phyloP scores from a whole-genome alignment of 1,139 yeast genomes.

The Debaryomycetaceae sp. region DNA sequence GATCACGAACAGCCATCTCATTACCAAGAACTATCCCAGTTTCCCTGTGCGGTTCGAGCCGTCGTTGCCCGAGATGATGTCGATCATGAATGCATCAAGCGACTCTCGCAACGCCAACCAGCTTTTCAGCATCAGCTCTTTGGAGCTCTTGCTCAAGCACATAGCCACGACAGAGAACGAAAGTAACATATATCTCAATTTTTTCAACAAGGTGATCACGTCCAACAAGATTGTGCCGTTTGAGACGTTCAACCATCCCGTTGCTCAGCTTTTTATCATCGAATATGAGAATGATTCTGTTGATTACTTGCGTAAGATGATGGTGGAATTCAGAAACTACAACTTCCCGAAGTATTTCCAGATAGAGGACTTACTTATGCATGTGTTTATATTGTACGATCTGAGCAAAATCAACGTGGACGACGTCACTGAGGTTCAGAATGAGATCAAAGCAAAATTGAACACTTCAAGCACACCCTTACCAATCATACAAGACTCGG shows the following conservation, averaged over 20 bases:
- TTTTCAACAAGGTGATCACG: constrained; percentile 60
- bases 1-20: constrained; percentile 40
- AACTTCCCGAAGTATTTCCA: constrained; percentile 59
- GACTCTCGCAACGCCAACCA: constrained; percentile 15
- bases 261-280: constrained; percentile 70
- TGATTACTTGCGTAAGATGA: constrained; percentile 36
- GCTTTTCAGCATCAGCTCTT: constrained; percentile 39
- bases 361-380: constrained; percentile 51
- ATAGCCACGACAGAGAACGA: constrained; percentile 8
- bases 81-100: constrained; percentile 23
- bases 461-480: constrained; percentile 27
- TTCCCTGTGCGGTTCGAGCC: constrained; percentile 47
- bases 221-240: constrained; percentile 68
- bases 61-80: constrained; percentile 36
- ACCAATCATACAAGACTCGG: constrained; percentile 16
- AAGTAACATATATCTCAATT: constrained; percentile 49
- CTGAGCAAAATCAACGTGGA: constrained; percentile 16
- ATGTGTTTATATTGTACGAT: constrained; percentile 41
- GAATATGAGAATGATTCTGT: constrained; percentile 47
- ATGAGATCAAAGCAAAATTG: constrained; percentile 21
- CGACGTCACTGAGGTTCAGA: constrained; percentile 34
- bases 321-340: constrained; percentile 42
- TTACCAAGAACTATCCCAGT: constrained; percentile 40
- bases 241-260: constrained; percentile 89
- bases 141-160: constrained; percentile 31